Evolutionary conservation across 257 asterid genomes (phyloP).

Genomic region (Fraxinus americana): DNA sequence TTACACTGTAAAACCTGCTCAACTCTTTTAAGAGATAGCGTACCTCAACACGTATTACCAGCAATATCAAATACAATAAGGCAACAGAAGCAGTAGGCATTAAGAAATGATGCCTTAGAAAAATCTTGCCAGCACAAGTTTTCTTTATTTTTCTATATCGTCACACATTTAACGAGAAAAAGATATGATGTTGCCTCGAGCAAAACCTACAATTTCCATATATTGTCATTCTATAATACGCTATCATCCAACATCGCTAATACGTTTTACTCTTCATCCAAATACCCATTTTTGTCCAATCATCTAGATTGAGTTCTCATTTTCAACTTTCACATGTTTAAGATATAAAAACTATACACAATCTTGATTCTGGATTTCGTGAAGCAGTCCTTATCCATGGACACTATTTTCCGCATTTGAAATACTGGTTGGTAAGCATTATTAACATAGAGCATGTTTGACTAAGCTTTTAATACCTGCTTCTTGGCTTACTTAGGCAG

Average conservation of each 20-base stretch:
- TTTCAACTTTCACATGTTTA: neutral
- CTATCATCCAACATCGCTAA: neutral
- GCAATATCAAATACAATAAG: neutral
- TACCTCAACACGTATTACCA: neutral
- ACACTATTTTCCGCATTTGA: too few species aligned
- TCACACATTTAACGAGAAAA: neutral
- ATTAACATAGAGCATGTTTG: neutral
- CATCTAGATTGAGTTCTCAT: neutral
- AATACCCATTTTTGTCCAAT: neutral
- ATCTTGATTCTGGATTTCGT: neutral
- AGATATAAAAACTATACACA: neutral
- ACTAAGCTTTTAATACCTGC: neutral
- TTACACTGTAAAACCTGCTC: neutral
- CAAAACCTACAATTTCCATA: neutral
- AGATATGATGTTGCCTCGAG: neutral
- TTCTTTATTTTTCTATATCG: neutral
- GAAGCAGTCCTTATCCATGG: too few species aligned
- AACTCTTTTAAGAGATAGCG: neutral
- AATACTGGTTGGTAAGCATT: neutral
- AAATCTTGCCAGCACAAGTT: neutral
- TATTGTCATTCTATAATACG: neutral
- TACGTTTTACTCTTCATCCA: neutral
- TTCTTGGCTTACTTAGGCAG: neutral
- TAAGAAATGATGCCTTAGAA: neutral
- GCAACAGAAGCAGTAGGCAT: neutral